Percentiles rank a stretch among this genome's conserved stretches.
These are phyloP conservation scores for Sergeia podlipaevii DNA, from an alignment of 208 protist species.

Conservation along the genomic window DNA sequence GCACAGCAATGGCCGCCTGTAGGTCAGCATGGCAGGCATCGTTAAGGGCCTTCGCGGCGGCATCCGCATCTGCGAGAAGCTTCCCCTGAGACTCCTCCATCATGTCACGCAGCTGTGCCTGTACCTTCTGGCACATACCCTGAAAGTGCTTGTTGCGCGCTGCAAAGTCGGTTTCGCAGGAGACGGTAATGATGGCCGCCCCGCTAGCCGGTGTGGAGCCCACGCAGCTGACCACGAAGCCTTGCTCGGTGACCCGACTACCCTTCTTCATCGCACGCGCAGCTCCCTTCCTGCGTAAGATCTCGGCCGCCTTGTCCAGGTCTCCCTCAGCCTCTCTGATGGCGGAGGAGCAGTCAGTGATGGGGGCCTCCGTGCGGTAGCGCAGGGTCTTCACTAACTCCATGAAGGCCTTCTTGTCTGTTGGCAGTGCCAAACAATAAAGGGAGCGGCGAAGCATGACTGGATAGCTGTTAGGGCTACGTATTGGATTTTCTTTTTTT, in stretches of 20 bases:
- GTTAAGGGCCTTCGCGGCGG: constrained; percentile 32
- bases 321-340: constrained; percentile 75
- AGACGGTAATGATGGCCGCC: constrained; percentile 73
- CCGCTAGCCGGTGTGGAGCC: constrained; percentile 32
- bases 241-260: constrained; percentile 74
- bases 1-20: constrained; percentile 53
- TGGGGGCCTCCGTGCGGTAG: constrained; percentile 85
- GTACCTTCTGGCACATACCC: constrained; percentile 32
- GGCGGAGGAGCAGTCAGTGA: constrained; percentile 82
- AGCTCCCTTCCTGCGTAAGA: constrained; percentile 75
- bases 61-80: constrained; percentile 44
- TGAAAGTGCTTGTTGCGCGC: constrained; percentile 80
- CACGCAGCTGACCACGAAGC: constrained; percentile 76
- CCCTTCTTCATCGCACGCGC: constrained; percentile 83
- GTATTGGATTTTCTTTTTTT: no score
- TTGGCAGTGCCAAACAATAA: constrained; percentile 20
- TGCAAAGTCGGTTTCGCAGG: constrained; percentile 91
- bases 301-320: constrained; percentile 66
- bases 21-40: constrained; percentile 40
- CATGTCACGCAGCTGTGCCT: constrained; percentile 20
- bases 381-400: constrained; percentile 86
- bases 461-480: no score
- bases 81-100: constrained; percentile 49
- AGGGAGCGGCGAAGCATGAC: constrained; percentile 42
- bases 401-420: constrained; percentile 75